Base-by-base conservation (phyloP, 2,329 filamentous ascomycete species). In the Cytospora mali region DNA sequence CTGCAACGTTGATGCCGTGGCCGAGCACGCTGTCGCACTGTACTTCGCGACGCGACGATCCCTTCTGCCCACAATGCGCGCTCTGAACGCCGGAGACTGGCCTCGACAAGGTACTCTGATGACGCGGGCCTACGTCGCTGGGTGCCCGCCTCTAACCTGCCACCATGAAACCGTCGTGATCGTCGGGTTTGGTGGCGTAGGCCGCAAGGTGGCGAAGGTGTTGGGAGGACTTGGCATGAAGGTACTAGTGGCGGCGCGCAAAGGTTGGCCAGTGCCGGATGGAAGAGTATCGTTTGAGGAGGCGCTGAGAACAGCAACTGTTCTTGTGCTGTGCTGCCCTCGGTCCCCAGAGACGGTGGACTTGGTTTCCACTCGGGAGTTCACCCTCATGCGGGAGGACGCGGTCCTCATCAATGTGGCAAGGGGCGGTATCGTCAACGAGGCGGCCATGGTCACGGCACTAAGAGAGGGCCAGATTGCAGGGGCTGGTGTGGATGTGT, bases 401-500 rank as follows among this genome's bases (percentile, higher is more conserved):
- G 61, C 64, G 0, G 55, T 71, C 7, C 23, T 75, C 1, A 59
- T 74, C 35, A 75, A 75, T 60, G 68, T 73, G 2, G 69, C 74
- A 5, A 64, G 73, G 1, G 73, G 72, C 2, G 72, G 71, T 5
- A 68, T 75, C 21, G 64, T 74, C 6, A 66, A 71, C 13, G 73
- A 75, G 55, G 61, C 56, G 0, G 72, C 71, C 31, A 66, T 75
- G 2, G 64, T 73, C 2, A 25, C 59, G 5, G 73, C 71, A 1
- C 66, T 75, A 13, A 68, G 66, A 16, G 63, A 67, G 11, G 67
- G 65, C 2, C 62, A 68, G 23, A 68, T 75, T 31, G 64, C 63
- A 23, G 67, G 72, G 42, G 69, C 73, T 0, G 74, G 71, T 1
- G 67, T 69, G 1, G 73, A 75, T 67, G 73, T 75, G 11, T 72